Evolutionary conservation across 2,329 filamentous ascomycete genomes (phyloP).

Genomic region (Cytospora leucostoma): DNA sequence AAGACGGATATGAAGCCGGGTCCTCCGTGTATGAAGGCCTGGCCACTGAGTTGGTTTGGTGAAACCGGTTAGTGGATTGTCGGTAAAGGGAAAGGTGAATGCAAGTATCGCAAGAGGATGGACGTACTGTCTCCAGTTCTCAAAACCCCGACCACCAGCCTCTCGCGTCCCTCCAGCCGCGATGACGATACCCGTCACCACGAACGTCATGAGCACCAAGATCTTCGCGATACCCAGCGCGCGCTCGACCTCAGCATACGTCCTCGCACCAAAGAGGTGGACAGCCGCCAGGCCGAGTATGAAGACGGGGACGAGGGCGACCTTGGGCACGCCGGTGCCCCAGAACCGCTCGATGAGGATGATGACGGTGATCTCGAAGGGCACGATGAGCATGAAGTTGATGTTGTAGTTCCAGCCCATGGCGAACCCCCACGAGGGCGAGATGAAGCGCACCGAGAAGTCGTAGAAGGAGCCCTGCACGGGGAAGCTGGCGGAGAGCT

Average conservation of each 20-base stretch:
- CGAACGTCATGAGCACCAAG: constrained; percentile 55
- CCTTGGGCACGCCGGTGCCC: constrained; percentile 32
- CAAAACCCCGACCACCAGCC: constrained; percentile 14
- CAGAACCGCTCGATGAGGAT: constrained; percentile 37
- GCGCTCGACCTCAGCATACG: constrained; percentile 53
- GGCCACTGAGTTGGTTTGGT: background rate
- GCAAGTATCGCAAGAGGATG: background rate
- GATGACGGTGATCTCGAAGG: constrained; percentile 42
- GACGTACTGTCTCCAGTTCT: constrained; percentile 23
- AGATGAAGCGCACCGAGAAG: constrained; percentile 42
- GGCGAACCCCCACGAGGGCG: constrained; percentile 41
- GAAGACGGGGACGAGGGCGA: constrained; percentile 41
- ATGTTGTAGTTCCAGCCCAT: constrained; percentile 45
- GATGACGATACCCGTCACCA: constrained; percentile 57
- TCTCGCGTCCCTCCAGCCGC: constrained; percentile 45
- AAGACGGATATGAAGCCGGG: constrained; percentile 47
- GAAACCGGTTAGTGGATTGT: background rate
- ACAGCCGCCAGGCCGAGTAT: constrained; percentile 45
- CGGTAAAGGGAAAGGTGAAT: background rate
- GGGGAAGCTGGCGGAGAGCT: constrained; percentile 39
- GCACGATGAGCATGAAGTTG: constrained; percentile 41
- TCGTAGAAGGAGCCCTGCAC: constrained; percentile 43
- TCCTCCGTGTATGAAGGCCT: constrained; percentile 43
- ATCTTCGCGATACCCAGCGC: constrained; percentile 55
- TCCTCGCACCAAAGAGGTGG: constrained; percentile 44